Evolutionary conservation across 1,139 yeast species (phyloP), one percentile per base, ranked within the genome.

Genomic region (Magnusiomyces paraingens): DNA sequence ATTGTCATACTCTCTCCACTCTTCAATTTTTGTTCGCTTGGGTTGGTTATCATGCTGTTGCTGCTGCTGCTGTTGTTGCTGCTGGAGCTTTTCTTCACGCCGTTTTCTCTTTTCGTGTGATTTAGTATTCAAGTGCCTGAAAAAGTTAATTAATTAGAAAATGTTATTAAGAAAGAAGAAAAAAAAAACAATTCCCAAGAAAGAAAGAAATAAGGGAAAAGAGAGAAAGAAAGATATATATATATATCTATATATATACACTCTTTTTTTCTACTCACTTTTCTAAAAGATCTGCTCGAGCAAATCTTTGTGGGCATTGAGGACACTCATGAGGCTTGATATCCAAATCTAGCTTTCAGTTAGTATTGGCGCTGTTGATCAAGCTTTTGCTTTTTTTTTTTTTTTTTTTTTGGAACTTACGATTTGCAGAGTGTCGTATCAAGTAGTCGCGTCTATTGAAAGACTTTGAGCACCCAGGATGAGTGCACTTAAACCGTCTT

Each of bases 391-490:
- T n/a, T n/a, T n/a, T n/a, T n/a, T n/a, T n/a, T n/a, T n/a, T n/a
- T n/a, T n/a, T n/a, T n/a, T n/a, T n/a, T n/a, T 5, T 26, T 26
- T 26, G 32, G 32, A 2, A 59, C 65, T 41, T 52, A 62, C 64
- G 72, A 57, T 70, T 70, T 14, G 68, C 67, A n/a, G 71, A 59
- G 55, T 70, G 73, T 26, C 73, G 60, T 22, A 66, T 66, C 41
- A 70, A 61, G 55, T 70, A 70, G 57, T 70, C 73, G 12, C 69
- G 61, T 40, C 73, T 63, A 57, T 69, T 68, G 57, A 70, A 70
- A 40, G 64, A 59, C 58, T 70, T 70, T 41, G 61, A 61, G 58
- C 73, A 69, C 18, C 71, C 72, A 14, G 62, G 60, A 52, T 60
- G 62, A 51, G 49, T 54, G 53, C 63, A 61, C 46, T 57, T 58